phyloP scores from a whole-genome alignment of 169 alveolate species.

The Eimeria praecox region DNA sequence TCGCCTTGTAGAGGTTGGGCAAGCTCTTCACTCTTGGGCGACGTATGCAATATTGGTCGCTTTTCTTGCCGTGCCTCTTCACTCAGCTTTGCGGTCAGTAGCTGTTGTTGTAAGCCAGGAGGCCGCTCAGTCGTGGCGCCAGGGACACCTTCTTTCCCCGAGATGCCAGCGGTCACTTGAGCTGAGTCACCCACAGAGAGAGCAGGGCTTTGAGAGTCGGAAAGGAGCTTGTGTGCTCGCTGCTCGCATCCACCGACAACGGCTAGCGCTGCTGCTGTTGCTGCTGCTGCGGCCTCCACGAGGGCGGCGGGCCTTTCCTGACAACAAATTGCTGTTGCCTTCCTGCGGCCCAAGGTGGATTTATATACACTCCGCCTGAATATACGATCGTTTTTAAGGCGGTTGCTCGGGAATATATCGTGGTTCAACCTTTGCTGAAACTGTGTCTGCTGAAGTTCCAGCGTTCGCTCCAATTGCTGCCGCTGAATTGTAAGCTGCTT shows the following conservation, averaged over 20 bases:
- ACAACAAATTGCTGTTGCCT: neutral
- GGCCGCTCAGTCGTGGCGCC: neutral
- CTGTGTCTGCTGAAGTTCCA: constrained; percentile 58
- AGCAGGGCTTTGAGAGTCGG: neutral
- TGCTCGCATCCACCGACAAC: constrained; percentile 42
- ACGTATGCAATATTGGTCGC: no score
- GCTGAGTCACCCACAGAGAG: neutral
- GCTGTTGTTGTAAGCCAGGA: neutral
- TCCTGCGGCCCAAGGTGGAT: neutral
- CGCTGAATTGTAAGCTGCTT: constrained; percentile 46
- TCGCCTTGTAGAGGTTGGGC: neutral
- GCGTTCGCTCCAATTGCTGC: constrained; percentile 19
- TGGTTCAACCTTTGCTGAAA: neutral
- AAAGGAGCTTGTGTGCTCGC: neutral
- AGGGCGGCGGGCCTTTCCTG: neutral
- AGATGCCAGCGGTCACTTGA: neutral
- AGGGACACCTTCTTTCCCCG: neutral
- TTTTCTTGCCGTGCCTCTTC: neutral
- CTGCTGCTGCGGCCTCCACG: constrained; percentile 49
- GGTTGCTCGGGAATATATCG: neutral
- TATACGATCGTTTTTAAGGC: neutral
- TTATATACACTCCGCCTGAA: neutral
- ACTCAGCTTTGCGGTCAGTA: neutral
- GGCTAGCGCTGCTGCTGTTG: constrained; percentile 60
- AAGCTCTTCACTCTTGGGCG: neutral